A percentile compares a stretch with the other conserved stretches of the same genome.
phyloP scores from a whole-genome alignment of 176 grass and related monocot genomes.

The Carex pumila region DNA sequence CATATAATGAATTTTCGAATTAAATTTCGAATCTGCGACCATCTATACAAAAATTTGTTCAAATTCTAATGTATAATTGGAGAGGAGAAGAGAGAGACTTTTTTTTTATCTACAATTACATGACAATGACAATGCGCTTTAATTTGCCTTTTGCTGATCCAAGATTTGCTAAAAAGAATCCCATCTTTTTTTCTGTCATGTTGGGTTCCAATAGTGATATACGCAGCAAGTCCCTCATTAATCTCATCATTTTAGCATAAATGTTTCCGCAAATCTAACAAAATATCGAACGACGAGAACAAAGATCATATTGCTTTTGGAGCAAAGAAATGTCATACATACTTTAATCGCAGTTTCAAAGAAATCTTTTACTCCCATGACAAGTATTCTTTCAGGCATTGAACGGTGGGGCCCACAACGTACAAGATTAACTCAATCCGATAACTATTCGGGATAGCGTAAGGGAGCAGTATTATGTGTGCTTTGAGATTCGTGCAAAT shows the following conservation, averaged over 20 bases:
- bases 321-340: not conserved
- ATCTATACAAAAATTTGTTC: too few species aligned
- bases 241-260: not conserved
- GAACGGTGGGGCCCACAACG: too few species aligned
- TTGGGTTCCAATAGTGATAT: conserved; percentile 1
- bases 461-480: too few species aligned
- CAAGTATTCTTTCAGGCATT: too few species aligned
- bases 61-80: not conserved
- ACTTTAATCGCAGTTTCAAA: not conserved
- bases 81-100: not conserved
- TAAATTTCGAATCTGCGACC: too few species aligned
- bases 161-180: not conserved
- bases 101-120: not conserved
- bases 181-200: not conserved
- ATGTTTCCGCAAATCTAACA: not conserved
- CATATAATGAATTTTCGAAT: too few species aligned
- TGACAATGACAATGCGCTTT: not conserved
- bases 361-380: too few species aligned
- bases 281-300: not conserved
- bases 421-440: too few species aligned
- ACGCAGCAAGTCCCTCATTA: not conserved
- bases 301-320: not conserved
- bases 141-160: conserved; percentile 9
- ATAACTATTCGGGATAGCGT: too few species aligned
- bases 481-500: too few species aligned